These are phyloP conservation scores for Nemania abortiva DNA, from an alignment of 2,329 filamentous ascomycete genomes.

Conservation along the genomic window DNA sequence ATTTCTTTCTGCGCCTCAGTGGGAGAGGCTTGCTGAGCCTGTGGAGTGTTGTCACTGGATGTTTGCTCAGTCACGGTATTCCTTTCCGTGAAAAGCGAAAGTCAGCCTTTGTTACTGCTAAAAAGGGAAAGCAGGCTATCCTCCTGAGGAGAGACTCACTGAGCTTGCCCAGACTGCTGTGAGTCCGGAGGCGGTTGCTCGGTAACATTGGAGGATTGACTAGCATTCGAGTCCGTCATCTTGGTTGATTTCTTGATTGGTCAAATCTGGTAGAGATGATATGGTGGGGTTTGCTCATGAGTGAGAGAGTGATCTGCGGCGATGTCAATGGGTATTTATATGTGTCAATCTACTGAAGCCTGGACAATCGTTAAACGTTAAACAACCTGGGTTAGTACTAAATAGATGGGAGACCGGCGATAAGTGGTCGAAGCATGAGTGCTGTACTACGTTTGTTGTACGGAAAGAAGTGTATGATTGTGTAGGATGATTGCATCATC, in stretches of 20 bases:
- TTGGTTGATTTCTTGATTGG: slow-evolving; percentile 16
- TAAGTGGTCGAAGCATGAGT: not conserved
- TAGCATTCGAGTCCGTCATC: slow-evolving; percentile 43
- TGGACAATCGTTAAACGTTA: not conserved
- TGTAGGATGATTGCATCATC: slow-evolving; percentile 34
- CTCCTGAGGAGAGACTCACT: slow-evolving; percentile 36
- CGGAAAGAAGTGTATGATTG: too few relatives aligned
- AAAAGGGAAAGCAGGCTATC: not conserved
- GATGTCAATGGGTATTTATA: not conserved
- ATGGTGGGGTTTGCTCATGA: not conserved
- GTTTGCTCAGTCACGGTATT: slow-evolving; percentile 45
- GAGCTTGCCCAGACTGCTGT: slow-evolving; percentile 40
- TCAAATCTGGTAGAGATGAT: not conserved
- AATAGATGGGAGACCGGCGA: not conserved
- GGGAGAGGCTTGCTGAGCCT: slow-evolving; percentile 40
- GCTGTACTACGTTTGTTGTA: not conserved
- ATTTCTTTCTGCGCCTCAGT: slow-evolving; percentile 43
- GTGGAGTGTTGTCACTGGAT: slow-evolving; percentile 37
- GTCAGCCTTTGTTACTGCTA: slow-evolving; percentile 11
- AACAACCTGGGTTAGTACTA: not conserved
- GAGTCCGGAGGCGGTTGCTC: slow-evolving; percentile 43
- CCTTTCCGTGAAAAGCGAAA: slow-evolving; percentile 28
- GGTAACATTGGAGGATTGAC: slow-evolving; percentile 38
- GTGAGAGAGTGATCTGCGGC: not conserved
- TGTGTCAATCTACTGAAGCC: not conserved